Conservation (phyloP, 192 early-diverging fungal species). For the Fimicolochytrium jonesii region DNA sequence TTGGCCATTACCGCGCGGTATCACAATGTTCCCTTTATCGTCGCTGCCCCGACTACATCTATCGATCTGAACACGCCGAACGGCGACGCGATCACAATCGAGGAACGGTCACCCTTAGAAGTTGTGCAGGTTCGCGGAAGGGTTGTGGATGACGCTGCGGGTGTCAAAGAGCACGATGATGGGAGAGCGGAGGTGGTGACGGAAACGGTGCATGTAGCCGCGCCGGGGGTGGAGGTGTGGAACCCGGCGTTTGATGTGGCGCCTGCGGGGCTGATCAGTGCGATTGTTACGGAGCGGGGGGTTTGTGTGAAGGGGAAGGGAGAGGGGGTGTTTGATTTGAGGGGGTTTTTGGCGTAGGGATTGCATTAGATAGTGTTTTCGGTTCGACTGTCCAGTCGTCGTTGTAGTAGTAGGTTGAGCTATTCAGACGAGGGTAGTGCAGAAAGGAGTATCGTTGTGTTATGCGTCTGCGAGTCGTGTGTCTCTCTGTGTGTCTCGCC, state of each 20-base stretch:
- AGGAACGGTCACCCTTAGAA: conserved; percentile 70
- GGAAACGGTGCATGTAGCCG: conserved; percentile 68
- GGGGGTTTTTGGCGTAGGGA: not conserved
- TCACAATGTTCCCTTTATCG: conserved; percentile 85
- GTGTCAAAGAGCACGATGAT: conserved; percentile 34
- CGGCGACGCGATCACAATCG: conserved; percentile 83
- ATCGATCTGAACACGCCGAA: conserved; percentile 71
- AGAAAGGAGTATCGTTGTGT: too few species aligned
- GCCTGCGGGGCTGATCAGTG: conserved; percentile 78
- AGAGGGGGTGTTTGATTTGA: conserved; percentile 38
- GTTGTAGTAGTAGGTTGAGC: too few species aligned
- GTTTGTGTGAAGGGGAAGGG: conserved; percentile 53
- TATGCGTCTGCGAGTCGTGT: too few species aligned
- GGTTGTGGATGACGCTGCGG: conserved; percentile 40
- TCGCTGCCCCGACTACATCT: conserved; percentile 91
- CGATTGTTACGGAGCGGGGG: conserved; percentile 89
- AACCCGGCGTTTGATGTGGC: conserved; percentile 94
- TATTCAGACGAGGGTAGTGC: too few species aligned
- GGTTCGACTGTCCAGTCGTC: too few species aligned
- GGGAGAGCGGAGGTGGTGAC: conserved; percentile 17
- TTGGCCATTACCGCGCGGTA: conserved; percentile 85
- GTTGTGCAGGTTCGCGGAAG: conserved; percentile 63
- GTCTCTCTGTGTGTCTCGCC: too few species aligned
- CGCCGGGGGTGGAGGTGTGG: conserved; percentile 85
- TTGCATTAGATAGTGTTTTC: too few species aligned